phyloP scores from a whole-genome alignment of 2,329 filamentous ascomycete genomes.

The Claviceps sp. region DNA sequence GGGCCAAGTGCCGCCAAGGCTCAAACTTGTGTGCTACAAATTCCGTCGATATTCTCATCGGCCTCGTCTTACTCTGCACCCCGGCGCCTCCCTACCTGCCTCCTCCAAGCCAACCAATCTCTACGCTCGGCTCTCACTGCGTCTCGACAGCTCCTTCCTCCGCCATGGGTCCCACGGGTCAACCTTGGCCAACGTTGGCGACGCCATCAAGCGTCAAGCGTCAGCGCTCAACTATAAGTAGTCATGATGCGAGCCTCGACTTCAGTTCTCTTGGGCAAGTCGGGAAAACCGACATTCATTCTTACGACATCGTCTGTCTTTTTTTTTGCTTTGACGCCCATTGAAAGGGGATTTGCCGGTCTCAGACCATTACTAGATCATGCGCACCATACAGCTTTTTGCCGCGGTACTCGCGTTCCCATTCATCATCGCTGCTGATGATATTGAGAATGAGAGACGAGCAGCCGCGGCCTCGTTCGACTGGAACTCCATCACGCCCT shows the following conservation, averaged over 20 bases:
- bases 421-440: neutral
- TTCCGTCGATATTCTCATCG: neutral
- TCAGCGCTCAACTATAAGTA: neutral
- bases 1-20: neutral
- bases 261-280: too few species aligned
- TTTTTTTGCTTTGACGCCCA: neutral
- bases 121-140: neutral
- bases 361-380: neutral
- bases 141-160: neutral
- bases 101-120: neutral
- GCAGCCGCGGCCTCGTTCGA: conserved; percentile 1
- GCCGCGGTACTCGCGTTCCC: neutral
- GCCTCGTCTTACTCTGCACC: neutral
- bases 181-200: neutral
- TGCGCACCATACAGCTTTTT: neutral
- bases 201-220: neutral
- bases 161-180: too few species aligned
- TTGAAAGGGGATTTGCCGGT: neutral
- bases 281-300: neutral
- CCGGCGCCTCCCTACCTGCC: neutral
- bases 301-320: neutral
- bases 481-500: conserved; percentile 8
- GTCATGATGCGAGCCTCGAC: neutral
- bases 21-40: neutral
- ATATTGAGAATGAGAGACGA: neutral